A percentile compares a stretch with the other conserved stretches of the same genome.
phyloP scores from a whole-genome alignment of 1,139 yeast species.

The Eremothecium cymbalariae region DNA sequence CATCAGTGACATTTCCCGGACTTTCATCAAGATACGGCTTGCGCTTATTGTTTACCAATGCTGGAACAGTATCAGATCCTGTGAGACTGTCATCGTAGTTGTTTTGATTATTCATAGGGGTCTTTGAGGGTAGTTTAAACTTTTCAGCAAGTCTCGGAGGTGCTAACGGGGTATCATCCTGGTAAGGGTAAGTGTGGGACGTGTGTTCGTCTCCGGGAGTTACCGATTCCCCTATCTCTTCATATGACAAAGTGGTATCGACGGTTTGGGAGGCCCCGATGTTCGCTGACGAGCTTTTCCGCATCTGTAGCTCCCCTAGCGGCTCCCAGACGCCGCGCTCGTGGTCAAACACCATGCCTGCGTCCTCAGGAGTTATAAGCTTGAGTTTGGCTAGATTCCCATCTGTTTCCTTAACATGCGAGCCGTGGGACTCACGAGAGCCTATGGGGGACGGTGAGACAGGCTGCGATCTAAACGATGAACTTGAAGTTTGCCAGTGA shows the following conservation, averaged over 20 bases:
- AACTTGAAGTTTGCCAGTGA: constrained; percentile 4
- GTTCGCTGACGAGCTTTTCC: constrained; percentile 2
- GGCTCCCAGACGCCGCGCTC: constrained; percentile 26
- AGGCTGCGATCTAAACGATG: constrained; percentile 6
- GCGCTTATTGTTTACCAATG: constrained; percentile 6
- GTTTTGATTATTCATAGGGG: background rate
- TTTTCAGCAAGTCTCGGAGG: constrained; percentile 21
- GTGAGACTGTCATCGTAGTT: too few species aligned
- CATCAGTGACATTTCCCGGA: constrained; percentile 18
- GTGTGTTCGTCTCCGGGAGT: background rate
- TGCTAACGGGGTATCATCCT: constrained; percentile 24
- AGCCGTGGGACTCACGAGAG: background rate
- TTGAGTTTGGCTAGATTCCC: constrained; percentile 10
- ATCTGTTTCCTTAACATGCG: background rate
- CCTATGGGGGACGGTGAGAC: constrained; percentile 8
- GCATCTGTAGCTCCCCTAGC: background rate
- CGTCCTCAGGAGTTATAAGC: constrained; percentile 27
- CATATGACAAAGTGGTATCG: constrained; percentile 2
- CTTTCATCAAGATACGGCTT: background rate
- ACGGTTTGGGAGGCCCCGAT: constrained; percentile 1
- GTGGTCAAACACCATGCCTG: constrained; percentile 26
- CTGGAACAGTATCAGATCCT: constrained; percentile 5
- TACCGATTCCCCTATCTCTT: constrained; percentile 3
- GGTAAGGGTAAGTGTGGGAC: constrained; percentile 2
- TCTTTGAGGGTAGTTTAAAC: constrained; percentile 7